Conservation (phyloP, 441 rosid species). For the Corymbia calophylla region DNA sequence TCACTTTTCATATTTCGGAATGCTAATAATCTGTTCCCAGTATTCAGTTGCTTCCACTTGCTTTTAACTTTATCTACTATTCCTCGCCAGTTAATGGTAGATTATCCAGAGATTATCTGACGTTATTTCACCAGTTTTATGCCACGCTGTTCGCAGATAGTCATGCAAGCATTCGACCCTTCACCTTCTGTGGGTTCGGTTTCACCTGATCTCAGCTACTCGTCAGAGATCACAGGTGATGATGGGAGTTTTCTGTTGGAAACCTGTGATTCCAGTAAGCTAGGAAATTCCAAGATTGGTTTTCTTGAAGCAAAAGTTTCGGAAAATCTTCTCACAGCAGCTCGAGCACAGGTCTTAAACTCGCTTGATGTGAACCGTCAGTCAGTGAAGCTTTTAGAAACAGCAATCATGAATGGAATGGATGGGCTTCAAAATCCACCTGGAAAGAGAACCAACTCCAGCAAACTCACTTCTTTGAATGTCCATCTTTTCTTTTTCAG, state of each 20-base stretch:
- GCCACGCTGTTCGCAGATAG: not conserved
- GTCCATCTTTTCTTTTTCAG: not conserved
- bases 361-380: not conserved
- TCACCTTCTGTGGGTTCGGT: not conserved
- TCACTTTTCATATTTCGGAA: not conserved
- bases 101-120: not conserved
- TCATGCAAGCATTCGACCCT: not conserved
- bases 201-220: not conserved
- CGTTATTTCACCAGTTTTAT: not conserved
- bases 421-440: not conserved
- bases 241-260: not conserved
- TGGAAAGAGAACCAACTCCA: not conserved
- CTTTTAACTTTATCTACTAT: not conserved
- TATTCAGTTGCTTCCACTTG: not conserved
- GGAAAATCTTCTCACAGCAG: not conserved
- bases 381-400: not conserved
- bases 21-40: not conserved
- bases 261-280: not conserved
- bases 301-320: not conserved
- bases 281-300: not conserved
- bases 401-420: not conserved
- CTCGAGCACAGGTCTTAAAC: not conserved
- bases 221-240: not conserved
- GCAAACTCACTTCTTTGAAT: not conserved
- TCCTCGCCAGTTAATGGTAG: not conserved